Conservation (phyloP, 2,329 filamentous ascomycete species). For the Polytolypa hystricis region DNA sequence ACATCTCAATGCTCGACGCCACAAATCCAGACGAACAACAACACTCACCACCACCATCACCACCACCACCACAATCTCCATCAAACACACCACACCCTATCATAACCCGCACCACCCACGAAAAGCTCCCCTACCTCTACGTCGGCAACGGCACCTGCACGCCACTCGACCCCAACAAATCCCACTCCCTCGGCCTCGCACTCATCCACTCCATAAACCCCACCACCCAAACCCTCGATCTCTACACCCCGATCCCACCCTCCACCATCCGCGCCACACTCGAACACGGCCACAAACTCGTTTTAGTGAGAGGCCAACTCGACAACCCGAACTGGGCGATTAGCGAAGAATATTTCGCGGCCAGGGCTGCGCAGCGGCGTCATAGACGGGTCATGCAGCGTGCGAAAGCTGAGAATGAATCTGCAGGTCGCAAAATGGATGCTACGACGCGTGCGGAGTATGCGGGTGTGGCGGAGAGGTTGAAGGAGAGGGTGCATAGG, state of each 20-base stretch:
- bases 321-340: conserved; percentile 37
- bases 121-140: conserved; percentile 42
- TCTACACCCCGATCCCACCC: conserved; percentile 38
- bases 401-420: conserved; percentile 13
- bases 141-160: conserved; percentile 29
- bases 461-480: conserved; percentile 14
- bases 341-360: conserved; percentile 32
- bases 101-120: conserved; percentile 31
- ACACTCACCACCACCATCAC: conserved; percentile 2
- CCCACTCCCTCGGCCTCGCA: conserved; percentile 40
- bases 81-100: conserved; percentile 10
- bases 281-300: conserved; percentile 28
- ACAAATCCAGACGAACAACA: conserved; percentile 12
- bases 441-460: conserved; percentile 10
- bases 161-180: conserved; percentile 37
- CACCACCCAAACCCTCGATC: conserved; percentile 29
- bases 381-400: conserved; percentile 18
- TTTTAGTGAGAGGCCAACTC: conserved; percentile 38
- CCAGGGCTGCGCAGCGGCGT: conserved; percentile 25
- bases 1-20: conserved; percentile 10
- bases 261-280: conserved; percentile 21
- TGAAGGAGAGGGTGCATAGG: conserved; percentile 25
- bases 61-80: conserved; percentile 3
- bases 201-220: conserved; percentile 33
- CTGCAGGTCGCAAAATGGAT: conserved; percentile 6